A percentile compares a stretch with the other conserved stretches of the same genome.
Conservation (phyloP, 495 filamentous ascomycete genomes). For the Xylaria venustula region DNA sequence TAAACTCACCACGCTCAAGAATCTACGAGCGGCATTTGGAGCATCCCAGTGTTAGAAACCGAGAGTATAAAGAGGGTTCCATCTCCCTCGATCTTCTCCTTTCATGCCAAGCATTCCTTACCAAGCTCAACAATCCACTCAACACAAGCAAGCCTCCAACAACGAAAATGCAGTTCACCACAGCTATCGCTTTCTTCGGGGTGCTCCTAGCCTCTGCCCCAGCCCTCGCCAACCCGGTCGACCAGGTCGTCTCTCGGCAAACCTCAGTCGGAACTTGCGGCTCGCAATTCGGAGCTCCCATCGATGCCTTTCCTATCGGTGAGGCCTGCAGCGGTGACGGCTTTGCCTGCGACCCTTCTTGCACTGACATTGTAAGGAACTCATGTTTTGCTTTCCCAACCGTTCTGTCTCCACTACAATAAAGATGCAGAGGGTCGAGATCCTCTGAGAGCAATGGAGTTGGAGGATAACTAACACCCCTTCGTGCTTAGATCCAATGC, state of each 20-base stretch:
- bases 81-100: neutral
- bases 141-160: neutral
- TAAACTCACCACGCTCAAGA: too few relatives aligned
- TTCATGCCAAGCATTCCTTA: neutral
- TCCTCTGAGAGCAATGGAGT: too few relatives aligned
- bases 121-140: slow-evolving; percentile 6
- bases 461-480: neutral
- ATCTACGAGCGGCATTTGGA: neutral
- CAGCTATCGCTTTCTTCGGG: slow-evolving; percentile 1
- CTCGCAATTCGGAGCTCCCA: slow-evolving; percentile 7
- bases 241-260: neutral
- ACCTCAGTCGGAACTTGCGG: neutral
- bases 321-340: neutral
- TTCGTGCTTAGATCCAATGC: slow-evolving; percentile 8
- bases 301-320: slow-evolving; percentile 2
- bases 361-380: slow-evolving; percentile 5
- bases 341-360: slow-evolving; percentile 1
- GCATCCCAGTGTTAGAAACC: neutral
- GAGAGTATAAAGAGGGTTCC: neutral
- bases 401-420: too few relatives aligned
- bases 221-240: slow-evolving; percentile 3
- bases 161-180: slow-evolving; percentile 11
- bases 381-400: neutral
- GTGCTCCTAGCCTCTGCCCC: slow-evolving; percentile 8
- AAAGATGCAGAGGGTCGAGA: too few relatives aligned